Percentiles rank a stretch among this genome's conserved stretches.
Conservation (phyloP, 1,284 basidiomycete species). For the Garcileccinum viscosum region DNA sequence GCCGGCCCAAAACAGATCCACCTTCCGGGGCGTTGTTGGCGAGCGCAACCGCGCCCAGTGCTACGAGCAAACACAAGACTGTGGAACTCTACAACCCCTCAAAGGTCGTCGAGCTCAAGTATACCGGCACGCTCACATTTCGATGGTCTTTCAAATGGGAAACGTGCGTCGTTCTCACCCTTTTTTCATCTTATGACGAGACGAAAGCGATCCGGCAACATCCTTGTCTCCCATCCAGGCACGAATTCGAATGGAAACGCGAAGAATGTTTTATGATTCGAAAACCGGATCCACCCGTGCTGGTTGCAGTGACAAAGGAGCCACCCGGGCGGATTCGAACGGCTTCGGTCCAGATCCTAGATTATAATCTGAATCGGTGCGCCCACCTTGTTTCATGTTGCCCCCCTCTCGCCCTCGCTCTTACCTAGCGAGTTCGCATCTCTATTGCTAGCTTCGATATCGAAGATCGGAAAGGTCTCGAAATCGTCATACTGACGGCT, state of each 20-base stretch:
- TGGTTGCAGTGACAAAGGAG: slow-evolving; percentile 81
- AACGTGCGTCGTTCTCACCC: slow-evolving; percentile 59
- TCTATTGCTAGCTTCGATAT: slow-evolving; percentile 72
- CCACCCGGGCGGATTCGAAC: slow-evolving; percentile 70
- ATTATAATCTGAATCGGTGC: slow-evolving; percentile 82
- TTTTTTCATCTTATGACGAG: not conserved
- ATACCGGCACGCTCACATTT: slow-evolving; percentile 74
- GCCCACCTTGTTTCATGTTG: not conserved
- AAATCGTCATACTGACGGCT: slow-evolving; percentile 78
- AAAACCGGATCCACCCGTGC: slow-evolving; percentile 84
- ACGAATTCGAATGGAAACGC: slow-evolving; percentile 83
- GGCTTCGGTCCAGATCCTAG: slow-evolving; percentile 77
- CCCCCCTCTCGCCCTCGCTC: not conserved
- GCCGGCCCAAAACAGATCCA: slow-evolving; percentile 54
- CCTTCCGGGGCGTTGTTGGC: slow-evolving; percentile 68
- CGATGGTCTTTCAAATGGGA: slow-evolving; percentile 84
- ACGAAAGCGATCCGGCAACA: not conserved
- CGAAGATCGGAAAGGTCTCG: slow-evolving; percentile 80
- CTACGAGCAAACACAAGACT: slow-evolving; percentile 73
- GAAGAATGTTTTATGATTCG: slow-evolving; percentile 82
- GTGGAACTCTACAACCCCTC: slow-evolving; percentile 80
- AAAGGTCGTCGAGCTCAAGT: slow-evolving; percentile 70
- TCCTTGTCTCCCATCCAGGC: slow-evolving; percentile 47
- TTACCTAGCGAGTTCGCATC: not conserved
- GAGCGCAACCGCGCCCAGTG: slow-evolving; percentile 67